Evolutionary conservation across 2,329 filamentous ascomycete species (phyloP), one percentile per base, ranked within the genome.

Genomic region (Ophiostoma novo-ulmi): DNA sequence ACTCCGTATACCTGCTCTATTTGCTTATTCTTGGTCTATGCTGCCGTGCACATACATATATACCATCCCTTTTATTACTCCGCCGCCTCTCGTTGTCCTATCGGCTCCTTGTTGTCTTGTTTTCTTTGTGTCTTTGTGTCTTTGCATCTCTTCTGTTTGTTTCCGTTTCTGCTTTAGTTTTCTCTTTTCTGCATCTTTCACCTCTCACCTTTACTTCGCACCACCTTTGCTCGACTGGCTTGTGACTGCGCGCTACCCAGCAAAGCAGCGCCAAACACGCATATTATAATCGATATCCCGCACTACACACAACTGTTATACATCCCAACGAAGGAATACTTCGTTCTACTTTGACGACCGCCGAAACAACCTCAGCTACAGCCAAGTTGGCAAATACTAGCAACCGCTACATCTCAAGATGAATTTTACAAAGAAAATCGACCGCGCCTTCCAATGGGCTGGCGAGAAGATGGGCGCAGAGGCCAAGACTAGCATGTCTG

Each of bases 401-500:
- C 68, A 36, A 5, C 52, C 8, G 14, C 52, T 10, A 14, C 22
- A 22, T 38, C 14, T 11, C 75, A 80, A 70, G 26, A 87, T 87
- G 85, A 81, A 84, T 76, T 82, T 88, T 76, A 85, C 83, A 81
- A 97, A 97, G 85, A 97, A 96, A 80, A 88, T 98, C 79, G 94
- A 94, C 82, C 91, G 94, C 78, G 90, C 97, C 84, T 96, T 94
- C 84, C 94, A 98, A 90, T 98, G 94, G 94, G 93, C 94, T 52
- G 93, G 93, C 75, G 94, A 98, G 83, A 92, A 94, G 82, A 97
- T 98, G 92, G 94, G 94, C 76, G 88, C 88, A 74, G 94, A 97
- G 81, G 87, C 89, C 81, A 95, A 93, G 82, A 97, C 94, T 11
- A 88, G 85, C 78, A 88, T 93, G 74, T 91, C 92, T 0, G 93